Evolutionary conservation across 208 protist species (phyloP).

Genomic region (Leishmania tropica): DNA sequence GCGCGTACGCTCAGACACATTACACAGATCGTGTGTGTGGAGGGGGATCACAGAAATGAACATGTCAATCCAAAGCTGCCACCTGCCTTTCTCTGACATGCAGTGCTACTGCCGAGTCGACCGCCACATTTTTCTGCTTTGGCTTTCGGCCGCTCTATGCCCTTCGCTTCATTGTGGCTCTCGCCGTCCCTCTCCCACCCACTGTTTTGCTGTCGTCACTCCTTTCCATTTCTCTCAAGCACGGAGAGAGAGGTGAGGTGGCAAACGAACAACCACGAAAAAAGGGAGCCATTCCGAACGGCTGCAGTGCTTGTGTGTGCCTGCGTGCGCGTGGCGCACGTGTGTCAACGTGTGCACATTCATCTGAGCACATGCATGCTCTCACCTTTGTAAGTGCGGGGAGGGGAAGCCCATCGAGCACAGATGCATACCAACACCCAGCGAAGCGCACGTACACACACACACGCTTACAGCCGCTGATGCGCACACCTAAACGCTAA

Average conservation of each 20-base stretch:
- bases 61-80: too few relatives aligned
- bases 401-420: neutral
- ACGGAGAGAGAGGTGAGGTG: neutral
- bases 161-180: neutral
- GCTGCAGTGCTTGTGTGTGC: neutral
- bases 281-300: neutral
- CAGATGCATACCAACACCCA: neutral
- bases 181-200: neutral
- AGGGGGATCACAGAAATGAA: neutral
- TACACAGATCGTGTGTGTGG: neutral
- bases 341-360: neutral
- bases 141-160: neutral
- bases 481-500: neutral
- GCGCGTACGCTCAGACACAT: neutral
- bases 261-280: neutral
- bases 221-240: neutral
- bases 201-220: slow-evolving; percentile 1
- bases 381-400: neutral
- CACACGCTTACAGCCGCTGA: neutral
- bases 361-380: neutral
- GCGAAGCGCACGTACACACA: neutral
- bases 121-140: neutral
- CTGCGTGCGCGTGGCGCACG: neutral
- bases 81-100: too few relatives aligned
- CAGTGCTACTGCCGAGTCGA: neutral